Evolutionary conservation across 345 rosid species (phyloP), one percentile per base, ranked within the genome.

Genomic region (Brassica incana): DNA sequence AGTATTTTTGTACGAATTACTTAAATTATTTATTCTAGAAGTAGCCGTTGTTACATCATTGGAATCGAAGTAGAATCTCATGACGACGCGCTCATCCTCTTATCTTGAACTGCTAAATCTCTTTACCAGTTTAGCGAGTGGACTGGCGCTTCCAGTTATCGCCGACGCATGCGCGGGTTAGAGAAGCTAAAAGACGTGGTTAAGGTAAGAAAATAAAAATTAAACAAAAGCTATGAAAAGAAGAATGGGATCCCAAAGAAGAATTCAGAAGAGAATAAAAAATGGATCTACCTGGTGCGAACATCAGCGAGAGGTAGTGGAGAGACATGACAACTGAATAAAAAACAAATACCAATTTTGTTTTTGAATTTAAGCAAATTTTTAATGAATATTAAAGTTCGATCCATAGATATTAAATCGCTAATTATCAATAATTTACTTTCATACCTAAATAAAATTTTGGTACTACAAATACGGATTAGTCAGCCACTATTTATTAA

Each of bases 221-320:
- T 6, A 65, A 38, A 9, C 36, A n/a, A 62, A 29, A 66, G 32
- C n/a, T 35, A 68, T 5, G 36, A 68, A 23, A 32, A 1, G 5
- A 14, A 67, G 36, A 69, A 25, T 72, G 23, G 23, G 23, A 20
- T 20, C 23, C 23, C 23, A 20, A 20, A 20, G 23, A 20, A 20
- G 23, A 20, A 20, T 20, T 38, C n/a, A 11, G 35, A 80, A 68
- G 83, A 76, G 69, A 75, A 75, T 70, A 75, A 70, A 16, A 36
- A 65, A 70, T 29, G 77, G 73, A 72, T 81, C 80, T 54, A 80
- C 73, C 83, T 80, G 83, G 83, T 75, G 80, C 83, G 80, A 80
- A 71, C 70, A 76, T 65, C 80, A 76, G 80, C 77, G n/a, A 76
- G 29, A 65, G 50, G 72, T 80, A 71, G 77, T 76, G 84, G 80